phyloP scores from a whole-genome alignment of 805 yeast species.

The Starmerella asiatica region DNA sequence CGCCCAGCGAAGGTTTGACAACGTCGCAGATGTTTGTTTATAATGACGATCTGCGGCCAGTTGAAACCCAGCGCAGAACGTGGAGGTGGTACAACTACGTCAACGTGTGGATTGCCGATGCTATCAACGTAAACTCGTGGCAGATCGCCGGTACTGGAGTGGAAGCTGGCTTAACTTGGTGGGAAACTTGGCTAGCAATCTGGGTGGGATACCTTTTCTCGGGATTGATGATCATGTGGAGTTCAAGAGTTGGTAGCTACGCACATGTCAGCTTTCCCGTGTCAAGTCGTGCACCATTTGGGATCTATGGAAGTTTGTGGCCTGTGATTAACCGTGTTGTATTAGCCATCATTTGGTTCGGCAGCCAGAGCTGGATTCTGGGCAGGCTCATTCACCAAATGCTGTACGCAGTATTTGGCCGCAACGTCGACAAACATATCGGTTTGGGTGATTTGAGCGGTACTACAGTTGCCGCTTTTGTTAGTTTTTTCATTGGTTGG shows the following conservation, averaged over 20 bases:
- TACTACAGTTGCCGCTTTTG: slow-evolving; percentile 57
- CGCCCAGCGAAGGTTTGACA: slow-evolving; percentile 33
- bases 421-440: slow-evolving; percentile 29
- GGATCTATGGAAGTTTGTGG: slow-evolving; percentile 78
- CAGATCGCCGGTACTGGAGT: slow-evolving; percentile 83
- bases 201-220: slow-evolving; percentile 71
- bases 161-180: slow-evolving; percentile 66
- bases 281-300: slow-evolving; percentile 67
- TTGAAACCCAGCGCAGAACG: slow-evolving; percentile 43
- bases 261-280: slow-evolving; percentile 82
- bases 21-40: slow-evolving; percentile 50
- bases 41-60: slow-evolving; percentile 52
- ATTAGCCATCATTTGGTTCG: slow-evolving; percentile 78
- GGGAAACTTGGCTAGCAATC: slow-evolving; percentile 82
- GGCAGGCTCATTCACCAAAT: slow-evolving; percentile 69
- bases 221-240: slow-evolving; percentile 53
- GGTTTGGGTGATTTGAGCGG: slow-evolving; percentile 42
- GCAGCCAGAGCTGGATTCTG: slow-evolving; percentile 75
- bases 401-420: slow-evolving; percentile 53
- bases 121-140: slow-evolving; percentile 83
- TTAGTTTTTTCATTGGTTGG: slow-evolving; percentile 75
- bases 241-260: slow-evolving; percentile 65
- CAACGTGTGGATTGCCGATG: slow-evolving; percentile 77
- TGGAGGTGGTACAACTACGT: slow-evolving; percentile 79
- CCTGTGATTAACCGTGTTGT: slow-evolving; percentile 79